Evolutionary conservation across 257 asterid genomes (phyloP), one percentile per base, ranked within the genome.

Genomic region (Mentha longifolia): DNA sequence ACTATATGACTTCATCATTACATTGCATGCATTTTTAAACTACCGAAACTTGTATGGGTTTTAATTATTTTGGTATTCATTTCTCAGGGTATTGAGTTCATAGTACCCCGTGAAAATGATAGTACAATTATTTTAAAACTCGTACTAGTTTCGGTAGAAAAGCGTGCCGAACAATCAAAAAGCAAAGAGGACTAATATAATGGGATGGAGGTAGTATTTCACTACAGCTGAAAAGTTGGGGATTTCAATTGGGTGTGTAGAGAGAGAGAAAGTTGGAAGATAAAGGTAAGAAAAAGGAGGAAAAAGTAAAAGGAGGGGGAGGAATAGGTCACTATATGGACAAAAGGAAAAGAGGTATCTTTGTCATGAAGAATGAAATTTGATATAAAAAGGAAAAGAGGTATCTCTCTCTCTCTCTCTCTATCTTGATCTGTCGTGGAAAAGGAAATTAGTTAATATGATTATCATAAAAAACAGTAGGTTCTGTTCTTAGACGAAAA

Each of bases 291-390:
- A 64, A 42, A 60, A 71, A 46, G 59, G 62, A 46, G 20, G 68
- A 56, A 58, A 85, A 86, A 79, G 90, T 66, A 50, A 85, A 80
- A 79, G 84, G 56, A 61, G 31, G 57, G 54, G 66, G 65, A 61
- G 65, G 86, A 80, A 78, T 75, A 74, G 84, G 79, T 79, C 74
- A 70, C 68, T 65, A 60, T 78, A 25, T 64, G 7, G 62, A 59
- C 33, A 31, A 54, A 75, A 74, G 67, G 3, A 73, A 77, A 82
- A 79, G 83, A 55, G 84, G 12, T 88, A 87, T 22, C 97, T 92
- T 90, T 90, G 84, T 71, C 68, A 71, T 46, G 80, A 90, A 90
- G 97, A 86, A 72, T 79, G 42, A 73, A 71, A 51, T 82, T 79
- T 71, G 69, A 74, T 5, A 35, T 35, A 35, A 5, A 54, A 75